Percentiles rank a stretch among this genome's conserved stretches.
phyloP scores from a whole-genome alignment of 2,329 filamentous ascomycete species.

The Xylaria multiplex region DNA sequence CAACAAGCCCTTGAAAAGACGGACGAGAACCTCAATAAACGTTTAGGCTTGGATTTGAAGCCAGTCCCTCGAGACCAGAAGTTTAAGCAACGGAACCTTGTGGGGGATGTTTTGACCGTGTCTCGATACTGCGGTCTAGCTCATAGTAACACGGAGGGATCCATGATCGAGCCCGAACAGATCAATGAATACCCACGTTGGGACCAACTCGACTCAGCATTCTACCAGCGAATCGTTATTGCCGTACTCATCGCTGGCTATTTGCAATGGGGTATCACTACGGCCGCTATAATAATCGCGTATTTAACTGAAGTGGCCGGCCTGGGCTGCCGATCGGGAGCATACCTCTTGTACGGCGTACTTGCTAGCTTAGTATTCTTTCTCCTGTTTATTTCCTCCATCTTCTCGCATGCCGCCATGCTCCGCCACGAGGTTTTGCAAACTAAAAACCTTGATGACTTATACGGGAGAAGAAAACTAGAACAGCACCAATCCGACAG shows the following conservation, averaged over 20 bases:
- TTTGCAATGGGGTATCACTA: slow-evolving; percentile 38
- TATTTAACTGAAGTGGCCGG: slow-evolving; percentile 37
- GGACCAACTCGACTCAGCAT: slow-evolving; percentile 33
- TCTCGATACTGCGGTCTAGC: slow-evolving; percentile 33
- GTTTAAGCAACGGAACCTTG: slow-evolving; percentile 24
- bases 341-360: slow-evolving; percentile 36
- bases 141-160: background rate
- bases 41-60: slow-evolving; percentile 18
- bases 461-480: background rate
- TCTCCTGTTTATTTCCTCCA: slow-evolving; percentile 33
- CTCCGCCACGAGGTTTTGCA: slow-evolving; percentile 26
- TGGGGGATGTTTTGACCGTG: slow-evolving; percentile 24
- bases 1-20: slow-evolving; percentile 28
- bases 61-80: slow-evolving; percentile 17
- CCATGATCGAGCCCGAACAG: slow-evolving; percentile 20
- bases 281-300: slow-evolving; percentile 34
- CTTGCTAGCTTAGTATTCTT: slow-evolving; percentile 28
- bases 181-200: slow-evolving; percentile 31
- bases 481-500: background rate
- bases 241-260: slow-evolving; percentile 24
- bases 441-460: background rate
- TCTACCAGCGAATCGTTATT: slow-evolving; percentile 34
- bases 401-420: slow-evolving; percentile 38
- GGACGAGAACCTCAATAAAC: slow-evolving; percentile 8
- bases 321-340: slow-evolving; percentile 38